Evolutionary conservation across 129 eudicot species (phyloP).

Genomic region (Flaveria brownii): DNA sequence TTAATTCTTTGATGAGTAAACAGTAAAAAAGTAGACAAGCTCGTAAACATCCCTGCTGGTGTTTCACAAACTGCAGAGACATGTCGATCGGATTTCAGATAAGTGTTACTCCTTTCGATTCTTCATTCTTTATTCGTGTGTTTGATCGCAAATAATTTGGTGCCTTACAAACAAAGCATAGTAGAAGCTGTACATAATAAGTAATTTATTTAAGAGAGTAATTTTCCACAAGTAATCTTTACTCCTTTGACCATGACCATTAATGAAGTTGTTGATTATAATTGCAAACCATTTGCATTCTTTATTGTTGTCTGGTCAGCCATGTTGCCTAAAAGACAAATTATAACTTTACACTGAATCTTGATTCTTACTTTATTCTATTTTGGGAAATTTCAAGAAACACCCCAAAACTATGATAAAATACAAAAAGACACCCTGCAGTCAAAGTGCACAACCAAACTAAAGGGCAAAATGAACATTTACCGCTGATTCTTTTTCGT

Average conservation of each 20-base stretch:
- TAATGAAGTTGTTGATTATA: not conserved
- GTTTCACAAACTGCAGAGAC: slow-evolving; percentile 1
- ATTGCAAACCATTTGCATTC: too few species aligned
- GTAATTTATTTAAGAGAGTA: not conserved
- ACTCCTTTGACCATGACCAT: slow-evolving; percentile 4
- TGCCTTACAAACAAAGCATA: not conserved
- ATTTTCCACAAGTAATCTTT: not conserved
- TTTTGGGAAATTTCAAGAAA: slow-evolving; percentile 5
- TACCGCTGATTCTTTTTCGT: too few species aligned
- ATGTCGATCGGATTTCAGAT: not conserved
- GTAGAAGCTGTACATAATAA: too few species aligned
- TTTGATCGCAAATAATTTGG: not conserved
- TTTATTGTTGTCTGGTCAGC: too few species aligned
- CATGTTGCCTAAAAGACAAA: too few species aligned
- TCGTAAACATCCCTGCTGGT: not conserved
- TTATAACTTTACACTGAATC: too few species aligned
- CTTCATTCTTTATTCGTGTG: not conserved
- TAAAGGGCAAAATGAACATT: too few species aligned
- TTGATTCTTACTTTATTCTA: too few species aligned
- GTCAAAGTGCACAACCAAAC: too few species aligned
- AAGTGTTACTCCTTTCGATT: slow-evolving; percentile 3
- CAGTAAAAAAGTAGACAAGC: not conserved
- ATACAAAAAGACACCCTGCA: not conserved
- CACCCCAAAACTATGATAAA: slow-evolving; percentile 13
- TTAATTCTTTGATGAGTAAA: not conserved